Evolutionary conservation across 2,329 filamentous ascomycete species (phyloP).

Genomic region (Zymoseptoria crescenta): DNA sequence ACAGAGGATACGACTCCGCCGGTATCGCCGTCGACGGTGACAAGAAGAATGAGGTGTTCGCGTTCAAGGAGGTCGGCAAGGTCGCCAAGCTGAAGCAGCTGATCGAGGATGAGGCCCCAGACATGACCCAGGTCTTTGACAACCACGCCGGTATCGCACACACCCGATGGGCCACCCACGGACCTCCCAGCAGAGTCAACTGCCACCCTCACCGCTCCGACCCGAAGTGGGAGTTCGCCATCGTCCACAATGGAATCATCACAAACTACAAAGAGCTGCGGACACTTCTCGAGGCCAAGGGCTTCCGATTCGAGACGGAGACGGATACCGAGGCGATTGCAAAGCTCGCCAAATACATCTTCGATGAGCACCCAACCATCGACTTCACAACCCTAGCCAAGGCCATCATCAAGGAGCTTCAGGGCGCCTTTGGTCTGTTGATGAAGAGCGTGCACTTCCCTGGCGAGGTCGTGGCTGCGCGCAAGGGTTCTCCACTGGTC

Average conservation of each 20-base stretch:
- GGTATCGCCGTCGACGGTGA: conserved; percentile 93
- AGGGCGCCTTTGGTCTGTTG: conserved; percentile 93
- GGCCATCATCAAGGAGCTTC: conserved; percentile 95
- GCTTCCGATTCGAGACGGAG: conserved; percentile 98
- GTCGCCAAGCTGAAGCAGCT: conserved; percentile 92
- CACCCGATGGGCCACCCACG: conserved; percentile 98
- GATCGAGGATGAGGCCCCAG: conserved; percentile 73
- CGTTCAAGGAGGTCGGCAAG: conserved; percentile 99
- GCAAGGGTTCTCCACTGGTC: conserved; percentile 95
- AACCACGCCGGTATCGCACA: conserved; percentile 98
- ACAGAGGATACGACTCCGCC: conserved; percentile 96
- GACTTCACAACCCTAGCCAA: conserved; percentile 96
- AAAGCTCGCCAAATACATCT: conserved; percentile 96
- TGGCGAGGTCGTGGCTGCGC: conserved; percentile 93
- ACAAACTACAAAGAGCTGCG: conserved; percentile 99
- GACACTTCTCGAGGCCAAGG: conserved; percentile 85
- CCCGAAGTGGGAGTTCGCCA: conserved; percentile 86
- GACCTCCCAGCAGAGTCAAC: conserved; percentile 84
- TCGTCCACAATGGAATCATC: conserved; percentile 99
- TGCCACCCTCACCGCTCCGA: conserved; percentile 99
- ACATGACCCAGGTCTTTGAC: conserved; percentile 89
- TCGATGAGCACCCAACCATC: conserved; percentile 86
- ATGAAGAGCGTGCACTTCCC: conserved; percentile 99
- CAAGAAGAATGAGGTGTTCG: conserved; percentile 96
- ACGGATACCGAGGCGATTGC: conserved; percentile 99